These are phyloP conservation scores for Populus deltoides DNA, from an alignment of 345 rosid genomes.

Conservation along the genomic window DNA sequence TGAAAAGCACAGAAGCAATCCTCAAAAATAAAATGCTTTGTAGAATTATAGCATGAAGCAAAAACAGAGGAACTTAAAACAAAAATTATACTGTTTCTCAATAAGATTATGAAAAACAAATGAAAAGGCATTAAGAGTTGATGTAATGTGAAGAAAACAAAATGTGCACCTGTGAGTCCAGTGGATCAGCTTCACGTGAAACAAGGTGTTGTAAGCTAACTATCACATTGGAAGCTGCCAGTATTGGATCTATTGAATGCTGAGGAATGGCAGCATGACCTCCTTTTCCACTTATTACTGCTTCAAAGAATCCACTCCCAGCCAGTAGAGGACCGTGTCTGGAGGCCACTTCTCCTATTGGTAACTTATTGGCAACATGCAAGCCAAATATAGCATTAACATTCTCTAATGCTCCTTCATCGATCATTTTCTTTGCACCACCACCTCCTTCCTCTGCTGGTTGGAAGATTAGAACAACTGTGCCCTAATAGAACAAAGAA, in stretches of 20 bases:
- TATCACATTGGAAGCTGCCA: conserved; percentile 75
- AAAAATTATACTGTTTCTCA: not conserved
- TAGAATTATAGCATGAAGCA: not conserved
- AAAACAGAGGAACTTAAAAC: not conserved
- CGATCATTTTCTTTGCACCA: conserved; percentile 69
- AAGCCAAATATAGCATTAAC: conserved; percentile 75
- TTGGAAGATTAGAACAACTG: conserved; percentile 77
- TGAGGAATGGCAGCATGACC: conserved; percentile 97
- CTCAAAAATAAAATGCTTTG: not conserved
- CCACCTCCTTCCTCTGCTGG: conserved; percentile 99
- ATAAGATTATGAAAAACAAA: too few species aligned
- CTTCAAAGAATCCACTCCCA: conserved; percentile 71
- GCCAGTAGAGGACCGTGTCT: conserved; percentile 70
- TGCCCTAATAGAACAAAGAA: conserved; percentile 51
- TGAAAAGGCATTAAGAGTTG: not conserved
- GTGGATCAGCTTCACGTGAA: conserved; percentile 87
- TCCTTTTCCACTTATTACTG: conserved; percentile 77
- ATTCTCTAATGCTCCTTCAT: conserved; percentile 66
- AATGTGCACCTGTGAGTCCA: conserved; percentile 82
- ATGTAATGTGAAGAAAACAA: not conserved
- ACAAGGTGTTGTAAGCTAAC: conserved; percentile 82
- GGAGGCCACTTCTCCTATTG: conserved; percentile 56
- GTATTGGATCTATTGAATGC: conserved; percentile 67
- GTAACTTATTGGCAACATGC: conserved; percentile 43
- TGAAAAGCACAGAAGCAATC: not conserved